Base-by-base conservation (phyloP, 2,329 filamentous ascomycete species). In the Helotiales sp. region DNA sequence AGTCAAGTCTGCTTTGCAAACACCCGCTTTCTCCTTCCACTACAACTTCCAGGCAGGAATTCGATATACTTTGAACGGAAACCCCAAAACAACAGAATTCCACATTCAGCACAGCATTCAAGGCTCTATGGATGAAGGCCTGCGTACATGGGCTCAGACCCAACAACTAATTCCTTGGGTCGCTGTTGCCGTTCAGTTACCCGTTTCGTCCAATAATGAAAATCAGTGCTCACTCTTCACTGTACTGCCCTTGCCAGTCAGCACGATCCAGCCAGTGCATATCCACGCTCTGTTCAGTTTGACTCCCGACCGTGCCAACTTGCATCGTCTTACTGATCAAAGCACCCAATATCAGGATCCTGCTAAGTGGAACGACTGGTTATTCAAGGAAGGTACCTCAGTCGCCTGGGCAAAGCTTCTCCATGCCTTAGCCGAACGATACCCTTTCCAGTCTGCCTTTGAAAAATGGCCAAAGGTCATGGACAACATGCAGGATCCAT, bases 211-310 rank as follows among this genome's bases (percentile, higher is more conserved):
- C 60, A 70, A 37, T 34, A 45, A 54, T 15, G 59, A 45, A 37
- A 54, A 11, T 28, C 64, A 52, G 57, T 61, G 32, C 22, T 72
- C 71, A 2, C 68, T 79, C 6, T 79, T 78, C 60, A 76, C 73
- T 3, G 76, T 75, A 2, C 64, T 79, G n/a, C 77, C 76, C 10
- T 65, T 79, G 20, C 75, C 75, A 7, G 72, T 78, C 30, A 28
- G 55, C n/a, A 75, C 71, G 3, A 67, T 72, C 6, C 78, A 79
- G 37, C 77, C 77, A n/a, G 71, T 76, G 8, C 75, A 77, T 54
- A 76, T 79, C 10, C 78, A 79, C 61, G 78, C 76, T 4, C 64
- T 77, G 22, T 79, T 79, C 55, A 74, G 73, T 15, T 71, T 79
- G 28, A 74, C 76, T 0, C 76, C 78, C 0, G 77, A 79, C 64